phyloP scores from a whole-genome alignment of 2,329 filamentous ascomycete genomes.

The Colletotrichum falcatum region DNA sequence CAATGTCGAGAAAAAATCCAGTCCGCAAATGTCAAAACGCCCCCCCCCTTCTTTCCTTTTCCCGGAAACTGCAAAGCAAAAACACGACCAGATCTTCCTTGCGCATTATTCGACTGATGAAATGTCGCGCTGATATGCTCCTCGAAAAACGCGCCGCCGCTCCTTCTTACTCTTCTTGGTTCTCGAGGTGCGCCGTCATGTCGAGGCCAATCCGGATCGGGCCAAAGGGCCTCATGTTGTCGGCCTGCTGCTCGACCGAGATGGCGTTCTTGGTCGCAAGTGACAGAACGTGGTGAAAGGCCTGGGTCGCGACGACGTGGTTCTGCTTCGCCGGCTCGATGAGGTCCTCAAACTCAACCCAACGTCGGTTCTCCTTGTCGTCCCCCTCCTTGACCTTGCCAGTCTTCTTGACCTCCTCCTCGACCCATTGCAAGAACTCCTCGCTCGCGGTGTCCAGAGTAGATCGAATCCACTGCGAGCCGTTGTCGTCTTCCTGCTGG shows the following conservation, averaged over 20 bases:
- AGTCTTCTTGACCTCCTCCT: slow-evolving; percentile 50
- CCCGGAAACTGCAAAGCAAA: slow-evolving; percentile 16
- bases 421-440: slow-evolving; percentile 60
- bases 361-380: slow-evolving; percentile 50
- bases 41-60: background rate
- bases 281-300: slow-evolving; percentile 78
- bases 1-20: background rate
- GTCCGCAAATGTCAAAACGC: slow-evolving; percentile 12
- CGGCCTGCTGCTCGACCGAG: slow-evolving; percentile 69
- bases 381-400: slow-evolving; percentile 48
- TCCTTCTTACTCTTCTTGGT: background rate
- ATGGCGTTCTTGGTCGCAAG: slow-evolving; percentile 76
- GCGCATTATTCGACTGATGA: slow-evolving; percentile 2
- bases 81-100: background rate
- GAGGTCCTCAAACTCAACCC: slow-evolving; percentile 76
- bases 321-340: slow-evolving; percentile 68
- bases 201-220: slow-evolving; percentile 57
- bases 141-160: background rate
- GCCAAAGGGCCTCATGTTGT: slow-evolving; percentile 57
- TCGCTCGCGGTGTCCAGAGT: slow-evolving; percentile 59
- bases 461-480: slow-evolving; percentile 49
- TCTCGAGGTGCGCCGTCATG: slow-evolving; percentile 14
- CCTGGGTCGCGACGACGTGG: slow-evolving; percentile 76
- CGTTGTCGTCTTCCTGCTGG: slow-evolving; percentile 40
- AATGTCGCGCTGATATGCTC: slow-evolving; percentile 11